These are phyloP conservation scores for Fusarium austroafricanum DNA, from an alignment of 2,329 filamentous ascomycete genomes.

Conservation along the genomic window DNA sequence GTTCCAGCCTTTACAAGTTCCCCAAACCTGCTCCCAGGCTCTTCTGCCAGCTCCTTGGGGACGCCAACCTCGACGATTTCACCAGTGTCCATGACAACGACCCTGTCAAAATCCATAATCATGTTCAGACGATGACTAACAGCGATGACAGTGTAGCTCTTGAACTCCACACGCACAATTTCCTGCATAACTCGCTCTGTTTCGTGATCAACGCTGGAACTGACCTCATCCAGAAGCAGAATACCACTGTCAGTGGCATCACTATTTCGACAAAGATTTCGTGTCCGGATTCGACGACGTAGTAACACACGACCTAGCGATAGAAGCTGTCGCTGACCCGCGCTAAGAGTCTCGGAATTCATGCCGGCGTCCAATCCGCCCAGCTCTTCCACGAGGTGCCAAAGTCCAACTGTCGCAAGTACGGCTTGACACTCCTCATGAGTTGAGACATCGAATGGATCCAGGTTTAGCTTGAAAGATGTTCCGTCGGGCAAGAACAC, in stretches of 20 bases:
- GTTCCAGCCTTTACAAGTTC: slow-evolving; percentile 33
- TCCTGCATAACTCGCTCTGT: slow-evolving; percentile 57
- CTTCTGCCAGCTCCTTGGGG: slow-evolving; percentile 37
- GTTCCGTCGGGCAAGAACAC: slow-evolving; percentile 61
- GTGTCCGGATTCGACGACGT: slow-evolving; percentile 44
- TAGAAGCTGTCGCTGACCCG: slow-evolving; percentile 73
- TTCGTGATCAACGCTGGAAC: slow-evolving; percentile 54
- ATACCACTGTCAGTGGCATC: slow-evolving; percentile 39
- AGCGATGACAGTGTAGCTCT: slow-evolving; percentile 63
- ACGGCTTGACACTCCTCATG: slow-evolving; percentile 49
- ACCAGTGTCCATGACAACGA: slow-evolving; percentile 62
- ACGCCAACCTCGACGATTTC: slow-evolving; percentile 55
- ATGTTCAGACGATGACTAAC: slow-evolving; percentile 60
- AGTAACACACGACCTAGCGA: slow-evolving; percentile 70
- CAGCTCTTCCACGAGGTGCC: slow-evolving; percentile 46
- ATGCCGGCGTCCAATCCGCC: slow-evolving; percentile 54
- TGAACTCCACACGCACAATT: slow-evolving; percentile 56
- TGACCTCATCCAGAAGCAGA: slow-evolving; percentile 58
- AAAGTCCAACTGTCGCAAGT: slow-evolving; percentile 51
- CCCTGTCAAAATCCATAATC: slow-evolving; percentile 61
- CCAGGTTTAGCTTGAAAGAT: slow-evolving; percentile 56
- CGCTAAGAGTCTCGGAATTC: slow-evolving; percentile 60
- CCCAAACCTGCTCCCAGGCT: slow-evolving; percentile 45
- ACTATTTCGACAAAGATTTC: background rate
- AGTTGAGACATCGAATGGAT: slow-evolving; percentile 51